These are phyloP conservation scores for Pichia sp. DNA, from an alignment of 1,139 yeast species.

Conservation along the genomic window DNA sequence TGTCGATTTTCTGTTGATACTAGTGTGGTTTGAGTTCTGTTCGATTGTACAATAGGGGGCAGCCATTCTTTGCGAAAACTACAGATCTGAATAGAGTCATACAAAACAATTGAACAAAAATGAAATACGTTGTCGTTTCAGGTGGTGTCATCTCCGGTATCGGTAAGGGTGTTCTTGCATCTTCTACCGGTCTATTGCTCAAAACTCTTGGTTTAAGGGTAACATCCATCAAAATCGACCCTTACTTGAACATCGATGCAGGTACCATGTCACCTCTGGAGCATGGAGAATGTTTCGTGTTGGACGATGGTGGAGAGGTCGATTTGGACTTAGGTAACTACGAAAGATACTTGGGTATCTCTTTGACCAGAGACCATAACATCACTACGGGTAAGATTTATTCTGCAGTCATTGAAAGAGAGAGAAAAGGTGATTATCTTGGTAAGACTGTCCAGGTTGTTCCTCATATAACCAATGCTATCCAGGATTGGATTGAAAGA, in stretches of 20 bases:
- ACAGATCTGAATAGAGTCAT: not conserved
- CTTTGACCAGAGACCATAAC: slow-evolving; percentile 89
- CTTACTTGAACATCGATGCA: slow-evolving; percentile 98
- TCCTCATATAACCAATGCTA: slow-evolving; percentile 94
- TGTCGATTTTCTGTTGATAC: not conserved
- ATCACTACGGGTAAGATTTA: slow-evolving; percentile 98
- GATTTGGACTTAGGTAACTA: slow-evolving; percentile 97
- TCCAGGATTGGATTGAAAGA: slow-evolving; percentile 97
- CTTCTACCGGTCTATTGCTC: slow-evolving; percentile 91
- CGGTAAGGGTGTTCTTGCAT: slow-evolving; percentile 97
- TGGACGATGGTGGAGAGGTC: slow-evolving; percentile 98
- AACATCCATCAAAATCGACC: slow-evolving; percentile 96
- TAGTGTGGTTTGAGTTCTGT: not conserved
- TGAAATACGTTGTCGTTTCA: slow-evolving; percentile 99
- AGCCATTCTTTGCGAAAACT: not conserved
- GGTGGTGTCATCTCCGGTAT: slow-evolving; percentile 99
- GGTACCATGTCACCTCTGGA: slow-evolving; percentile 99
- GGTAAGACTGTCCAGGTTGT: slow-evolving; percentile 99
- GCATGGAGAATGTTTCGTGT: slow-evolving; percentile 97
- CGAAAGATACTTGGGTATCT: slow-evolving; percentile 91
- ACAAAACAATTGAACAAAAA: slow-evolving; percentile 27
- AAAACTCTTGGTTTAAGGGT: slow-evolving; percentile 93
- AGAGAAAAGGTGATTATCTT: slow-evolving; percentile 93
- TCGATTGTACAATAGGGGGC: not conserved
- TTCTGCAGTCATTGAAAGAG: slow-evolving; percentile 88